Evolutionary conservation across 371 early-diverging fungal species (phyloP), one percentile per base, ranked within the genome.

Genomic region (Lichtheimia ramosa): DNA sequence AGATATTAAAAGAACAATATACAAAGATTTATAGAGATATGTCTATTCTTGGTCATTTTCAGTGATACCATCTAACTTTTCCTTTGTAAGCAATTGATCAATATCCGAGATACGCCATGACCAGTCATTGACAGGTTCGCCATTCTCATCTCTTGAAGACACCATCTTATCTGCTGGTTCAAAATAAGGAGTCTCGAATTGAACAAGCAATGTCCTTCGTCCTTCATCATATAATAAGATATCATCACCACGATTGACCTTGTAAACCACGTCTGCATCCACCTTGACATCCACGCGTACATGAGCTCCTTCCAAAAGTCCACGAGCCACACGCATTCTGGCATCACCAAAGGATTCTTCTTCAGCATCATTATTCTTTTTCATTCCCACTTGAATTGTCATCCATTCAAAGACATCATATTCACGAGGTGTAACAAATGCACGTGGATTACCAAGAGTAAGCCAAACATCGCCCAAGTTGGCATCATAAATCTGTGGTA

Each of bases 111-210:
- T 64, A 7, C 74, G 66, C 85, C 85, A 85, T 23, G 65, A 71
- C 85, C 85, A 85, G 48, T 82, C 74, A 40, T 78, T 79, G 8
- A 78, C 69, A 5, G 82, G 81, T 28, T 83, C 83, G 5, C 75
- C 69, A 14, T 80, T 80, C 24, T 81, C 70, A 63, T 75, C 76
- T 43, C 81, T 70, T 7, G 74, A 77, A 12, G 71, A 67, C 3
- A 83, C 77, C 80, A 83, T 82, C 14, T 69, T 50, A 40, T 72
- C 74, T 1, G 83, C 83, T 18, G 85, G 82, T 53, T 72, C 70
- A 56, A 85, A 85, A 61, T 73, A 83, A 5, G 85, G 85, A 6
- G 83, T 79, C 46, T 79, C 85, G 57, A 85, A 81, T 43, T 83
- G 74, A 52, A 85, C 74, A 34, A 79, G 56, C 2, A 85, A 39